phyloP scores from a whole-genome alignment of 2,329 filamentous ascomycete genomes.

The Aureobasidium uvarum region DNA sequence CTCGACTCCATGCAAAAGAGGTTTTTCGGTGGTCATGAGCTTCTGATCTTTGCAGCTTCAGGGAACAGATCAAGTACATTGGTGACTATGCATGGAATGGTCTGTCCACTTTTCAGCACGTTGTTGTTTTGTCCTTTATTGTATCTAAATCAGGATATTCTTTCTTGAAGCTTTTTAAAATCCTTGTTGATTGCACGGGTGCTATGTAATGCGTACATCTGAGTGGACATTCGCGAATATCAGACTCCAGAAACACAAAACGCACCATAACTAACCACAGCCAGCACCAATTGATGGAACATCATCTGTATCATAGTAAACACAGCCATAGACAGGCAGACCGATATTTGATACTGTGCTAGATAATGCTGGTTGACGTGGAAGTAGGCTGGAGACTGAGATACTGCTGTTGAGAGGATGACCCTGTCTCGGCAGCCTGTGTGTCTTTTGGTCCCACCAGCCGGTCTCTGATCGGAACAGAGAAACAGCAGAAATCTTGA shows the following conservation, averaged over 20 bases:
- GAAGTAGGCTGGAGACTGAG: neutral
- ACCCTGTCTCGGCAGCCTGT: neutral
- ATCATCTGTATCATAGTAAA: too few species aligned
- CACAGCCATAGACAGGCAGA: neutral
- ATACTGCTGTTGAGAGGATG: neutral
- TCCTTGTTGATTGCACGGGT: too few species aligned
- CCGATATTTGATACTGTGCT: too few species aligned
- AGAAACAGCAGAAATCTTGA: neutral
- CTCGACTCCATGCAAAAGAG: neutral
- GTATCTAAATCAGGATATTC: neutral
- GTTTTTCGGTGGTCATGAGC: neutral
- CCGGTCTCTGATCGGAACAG: neutral
- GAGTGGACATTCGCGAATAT: neutral
- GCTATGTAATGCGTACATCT: too few species aligned
- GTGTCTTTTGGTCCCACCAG: neutral
- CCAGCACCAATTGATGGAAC: neutral
- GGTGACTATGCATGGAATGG: neutral
- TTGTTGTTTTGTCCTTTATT: neutral
- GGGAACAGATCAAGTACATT: neutral
- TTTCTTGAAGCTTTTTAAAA: too few species aligned
- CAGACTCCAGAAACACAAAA: neutral
- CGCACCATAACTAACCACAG: neutral
- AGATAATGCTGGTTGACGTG: neutral
- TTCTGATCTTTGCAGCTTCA: neutral
- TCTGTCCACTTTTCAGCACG: neutral